Percentiles rank a stretch among this genome's conserved stretches.
Evolutionary conservation across 768 basidiomycete species (phyloP).

Genomic region (Phaffia australis): DNA sequence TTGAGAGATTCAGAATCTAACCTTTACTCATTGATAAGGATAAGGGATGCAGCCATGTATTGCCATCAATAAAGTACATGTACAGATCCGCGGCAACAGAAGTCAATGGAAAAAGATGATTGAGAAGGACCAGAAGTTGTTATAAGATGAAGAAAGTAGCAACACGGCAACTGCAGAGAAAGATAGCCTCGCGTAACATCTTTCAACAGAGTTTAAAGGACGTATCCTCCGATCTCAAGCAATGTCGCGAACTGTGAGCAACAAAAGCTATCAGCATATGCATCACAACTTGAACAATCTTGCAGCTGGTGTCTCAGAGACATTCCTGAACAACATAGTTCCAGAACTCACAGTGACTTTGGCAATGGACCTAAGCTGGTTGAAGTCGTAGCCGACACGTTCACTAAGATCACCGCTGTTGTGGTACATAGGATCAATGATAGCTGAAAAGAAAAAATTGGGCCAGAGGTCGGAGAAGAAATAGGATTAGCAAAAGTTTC

Average conservation of each 20-base stretch:
- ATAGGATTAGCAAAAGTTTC: background rate
- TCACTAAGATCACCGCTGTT: constrained; percentile 76
- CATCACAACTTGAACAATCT: background rate
- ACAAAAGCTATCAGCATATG: background rate
- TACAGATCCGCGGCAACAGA: no score
- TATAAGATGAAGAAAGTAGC: no score
- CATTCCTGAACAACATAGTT: background rate
- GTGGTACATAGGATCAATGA: constrained; percentile 82
- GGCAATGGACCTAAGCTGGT: constrained; percentile 69
- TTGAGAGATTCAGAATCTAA: no score
- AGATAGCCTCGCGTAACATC: background rate
- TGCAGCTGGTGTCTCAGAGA: background rate
- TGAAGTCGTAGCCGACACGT: constrained; percentile 68
- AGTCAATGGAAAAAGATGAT: no score
- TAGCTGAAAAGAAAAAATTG: constrained; percentile 67
- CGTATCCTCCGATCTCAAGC: constrained; percentile 21
- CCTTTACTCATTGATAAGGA: no score
- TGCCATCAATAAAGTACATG: no score
- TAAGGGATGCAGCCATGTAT: no score
- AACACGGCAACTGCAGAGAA: no score
- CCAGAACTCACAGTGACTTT: constrained; percentile 61
- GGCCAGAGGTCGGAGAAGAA: background rate
- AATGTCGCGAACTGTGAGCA: constrained; percentile 26
- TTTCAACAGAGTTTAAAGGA: background rate
- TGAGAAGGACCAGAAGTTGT: no score